These are phyloP conservation scores for Brassica balearica DNA, from an alignment of 441 rosid species.

Conservation along the genomic window DNA sequence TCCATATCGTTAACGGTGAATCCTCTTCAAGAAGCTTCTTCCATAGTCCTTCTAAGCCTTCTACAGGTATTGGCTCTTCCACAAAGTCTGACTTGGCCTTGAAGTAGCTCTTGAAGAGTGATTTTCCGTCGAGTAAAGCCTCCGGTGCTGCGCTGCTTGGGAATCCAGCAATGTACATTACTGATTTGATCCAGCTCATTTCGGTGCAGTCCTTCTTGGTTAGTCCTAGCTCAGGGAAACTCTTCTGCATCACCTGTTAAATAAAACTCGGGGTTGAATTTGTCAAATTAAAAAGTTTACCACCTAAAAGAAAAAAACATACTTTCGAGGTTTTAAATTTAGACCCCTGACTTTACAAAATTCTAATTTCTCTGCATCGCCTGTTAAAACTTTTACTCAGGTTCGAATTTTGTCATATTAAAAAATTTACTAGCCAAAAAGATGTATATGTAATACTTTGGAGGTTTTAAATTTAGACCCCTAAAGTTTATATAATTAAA, in stretches of 20 bases:
- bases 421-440: not conserved
- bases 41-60: conserved; percentile 50
- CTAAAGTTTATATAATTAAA: not conserved
- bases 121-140: conserved; percentile 45
- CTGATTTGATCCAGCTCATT: conserved; percentile 48
- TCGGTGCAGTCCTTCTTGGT: conserved; percentile 36
- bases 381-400: not conserved
- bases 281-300: not conserved
- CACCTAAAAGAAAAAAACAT: not conserved
- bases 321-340: conserved; percentile 16
- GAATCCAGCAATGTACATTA: conserved; percentile 45
- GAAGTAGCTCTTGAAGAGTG: conserved; percentile 46
- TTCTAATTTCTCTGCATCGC: not conserved
- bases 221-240: conserved; percentile 52
- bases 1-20: conserved; percentile 46
- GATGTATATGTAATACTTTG: not conserved
- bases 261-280: conserved; percentile 4
- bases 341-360: not conserved
- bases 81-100: conserved; percentile 55
- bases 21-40: conserved; percentile 40
- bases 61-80: conserved; percentile 41
- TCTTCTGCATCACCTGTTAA: conserved; percentile 40
- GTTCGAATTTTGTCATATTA: not conserved
- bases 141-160: conserved; percentile 43
- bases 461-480: conserved; percentile 14